These are phyloP conservation scores for Penicillium janthinellum DNA, from an alignment of 2,329 filamentous ascomycete species.

Conservation along the genomic window DNA sequence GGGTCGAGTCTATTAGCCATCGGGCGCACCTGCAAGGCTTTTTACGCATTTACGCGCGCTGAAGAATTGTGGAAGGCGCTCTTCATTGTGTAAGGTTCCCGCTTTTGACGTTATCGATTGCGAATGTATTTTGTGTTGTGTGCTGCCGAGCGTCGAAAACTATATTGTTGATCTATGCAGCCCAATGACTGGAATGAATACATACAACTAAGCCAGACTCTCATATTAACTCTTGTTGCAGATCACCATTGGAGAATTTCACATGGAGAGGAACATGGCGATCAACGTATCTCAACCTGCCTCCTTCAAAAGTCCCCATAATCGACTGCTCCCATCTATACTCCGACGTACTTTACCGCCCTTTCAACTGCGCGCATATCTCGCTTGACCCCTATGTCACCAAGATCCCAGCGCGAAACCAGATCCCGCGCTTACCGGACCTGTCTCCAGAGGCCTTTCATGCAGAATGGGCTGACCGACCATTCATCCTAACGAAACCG, in stretches of 20 bases:
- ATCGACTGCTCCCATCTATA: constrained; percentile 78
- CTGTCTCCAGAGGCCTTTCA: constrained; percentile 75
- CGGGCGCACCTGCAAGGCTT: constrained; percentile 77
- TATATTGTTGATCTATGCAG: constrained; percentile 5
- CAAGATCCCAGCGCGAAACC: constrained; percentile 72
- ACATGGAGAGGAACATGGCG: constrained; percentile 84
- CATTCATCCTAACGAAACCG: constrained; percentile 82
- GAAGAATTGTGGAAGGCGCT: constrained; percentile 90
- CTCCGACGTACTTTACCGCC: constrained; percentile 86
- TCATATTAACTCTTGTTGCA: constrained; percentile 25
- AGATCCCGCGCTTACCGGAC: constrained; percentile 69
- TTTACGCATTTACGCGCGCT: constrained; percentile 80
- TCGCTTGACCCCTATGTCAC: constrained; percentile 65
- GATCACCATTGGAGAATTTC: constrained; percentile 45
- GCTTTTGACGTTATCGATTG: background rate
- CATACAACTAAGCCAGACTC: background rate
- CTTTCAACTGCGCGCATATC: constrained; percentile 85
- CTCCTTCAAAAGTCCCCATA: constrained; percentile 54
- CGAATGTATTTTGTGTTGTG: background rate
- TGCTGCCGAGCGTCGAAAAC: background rate
- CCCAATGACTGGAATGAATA: background rate
- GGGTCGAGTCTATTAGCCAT: constrained; percentile 62
- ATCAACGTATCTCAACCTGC: constrained; percentile 69
- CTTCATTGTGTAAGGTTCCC: constrained; percentile 74
- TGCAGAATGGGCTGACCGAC: constrained; percentile 72